Conservation (phyloP, 139 green algal species). For the Chlorella ohadii region DNA sequence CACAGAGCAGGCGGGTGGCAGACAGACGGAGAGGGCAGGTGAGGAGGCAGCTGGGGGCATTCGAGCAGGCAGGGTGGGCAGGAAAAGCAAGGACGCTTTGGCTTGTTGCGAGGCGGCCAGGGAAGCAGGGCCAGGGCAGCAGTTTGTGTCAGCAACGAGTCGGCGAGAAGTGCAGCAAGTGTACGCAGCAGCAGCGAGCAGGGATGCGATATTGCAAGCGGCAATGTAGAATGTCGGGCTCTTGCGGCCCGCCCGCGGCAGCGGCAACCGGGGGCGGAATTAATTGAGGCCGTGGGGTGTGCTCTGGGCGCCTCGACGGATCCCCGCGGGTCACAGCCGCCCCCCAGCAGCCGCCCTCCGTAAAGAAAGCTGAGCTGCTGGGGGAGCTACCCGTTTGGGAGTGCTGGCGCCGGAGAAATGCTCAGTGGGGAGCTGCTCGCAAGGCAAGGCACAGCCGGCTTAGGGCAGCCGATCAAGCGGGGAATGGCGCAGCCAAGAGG, state of each 20-base stretch:
- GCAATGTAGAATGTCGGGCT: constrained; percentile 25
- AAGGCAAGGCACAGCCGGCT: too few relatives aligned
- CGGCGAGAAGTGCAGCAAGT: too few relatives aligned
- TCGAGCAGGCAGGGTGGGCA: too few relatives aligned
- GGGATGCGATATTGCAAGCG: too few relatives aligned
- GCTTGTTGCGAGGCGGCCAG: too few relatives aligned
- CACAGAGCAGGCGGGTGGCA: background rate
- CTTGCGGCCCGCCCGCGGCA: constrained; percentile 27
- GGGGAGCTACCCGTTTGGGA: constrained; percentile 15
- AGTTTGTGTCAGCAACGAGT: too few relatives aligned
- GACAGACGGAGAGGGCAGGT: background rate
- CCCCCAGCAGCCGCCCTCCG: background rate
- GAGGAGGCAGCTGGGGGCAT: too few relatives aligned
- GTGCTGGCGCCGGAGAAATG: constrained; percentile 11
- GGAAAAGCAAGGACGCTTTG: too few relatives aligned
- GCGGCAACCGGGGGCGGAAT: background rate
- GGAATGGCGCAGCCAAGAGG: too few relatives aligned
- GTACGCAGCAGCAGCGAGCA: too few relatives aligned
- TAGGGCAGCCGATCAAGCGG: background rate
- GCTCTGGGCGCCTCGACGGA: constrained; percentile 26
- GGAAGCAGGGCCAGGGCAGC: background rate
- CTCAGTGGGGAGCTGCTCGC: background rate
- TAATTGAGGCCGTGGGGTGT: background rate
- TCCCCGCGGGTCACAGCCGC: constrained; percentile 23
- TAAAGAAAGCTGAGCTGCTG: background rate